These are phyloP conservation scores for Grigorovia jiainica DNA, from an alignment of 805 yeast species.

Conservation along the genomic window DNA sequence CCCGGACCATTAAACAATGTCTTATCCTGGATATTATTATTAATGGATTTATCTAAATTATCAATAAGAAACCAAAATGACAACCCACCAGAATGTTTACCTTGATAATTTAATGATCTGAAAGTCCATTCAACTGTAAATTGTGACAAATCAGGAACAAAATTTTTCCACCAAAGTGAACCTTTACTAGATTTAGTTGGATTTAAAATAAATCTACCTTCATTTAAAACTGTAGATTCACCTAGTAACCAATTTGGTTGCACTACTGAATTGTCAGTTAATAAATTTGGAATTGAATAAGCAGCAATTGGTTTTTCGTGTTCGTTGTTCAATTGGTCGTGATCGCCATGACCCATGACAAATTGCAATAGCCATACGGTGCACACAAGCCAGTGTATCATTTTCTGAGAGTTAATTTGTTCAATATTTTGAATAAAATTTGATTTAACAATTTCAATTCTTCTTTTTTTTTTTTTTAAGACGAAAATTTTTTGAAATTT, in stretches of 20 bases:
- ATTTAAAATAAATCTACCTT: conserved; percentile 47
- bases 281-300: conserved; percentile 32
- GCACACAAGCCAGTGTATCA: too few species aligned
- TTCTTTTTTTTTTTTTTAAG: too few species aligned
- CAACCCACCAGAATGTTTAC: conserved; percentile 43
- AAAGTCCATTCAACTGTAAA: conserved; percentile 57
- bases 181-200: conserved; percentile 36
- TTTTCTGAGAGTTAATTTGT: too few species aligned
- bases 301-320: conserved; percentile 1
- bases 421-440: too few species aligned
- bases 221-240: conserved; percentile 35
- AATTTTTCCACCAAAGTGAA: conserved; percentile 35
- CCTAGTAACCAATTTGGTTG: conserved; percentile 31
- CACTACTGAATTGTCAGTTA: conserved; percentile 13
- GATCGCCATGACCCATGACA: background rate
- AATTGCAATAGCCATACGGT: too few species aligned
- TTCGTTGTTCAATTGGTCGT: background rate
- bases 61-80: conserved; percentile 43
- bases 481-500: too few species aligned
- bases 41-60: conserved; percentile 17
- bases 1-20: conserved; percentile 46
- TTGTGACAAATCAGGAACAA: conserved; percentile 22
- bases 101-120: conserved; percentile 48
- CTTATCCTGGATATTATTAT: background rate
- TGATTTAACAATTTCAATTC: too few species aligned